Evolutionary conservation across 495 filamentous ascomycete genomes (phyloP), one percentile per base, ranked within the genome.

Genomic region (Penicillium arizonense): DNA sequence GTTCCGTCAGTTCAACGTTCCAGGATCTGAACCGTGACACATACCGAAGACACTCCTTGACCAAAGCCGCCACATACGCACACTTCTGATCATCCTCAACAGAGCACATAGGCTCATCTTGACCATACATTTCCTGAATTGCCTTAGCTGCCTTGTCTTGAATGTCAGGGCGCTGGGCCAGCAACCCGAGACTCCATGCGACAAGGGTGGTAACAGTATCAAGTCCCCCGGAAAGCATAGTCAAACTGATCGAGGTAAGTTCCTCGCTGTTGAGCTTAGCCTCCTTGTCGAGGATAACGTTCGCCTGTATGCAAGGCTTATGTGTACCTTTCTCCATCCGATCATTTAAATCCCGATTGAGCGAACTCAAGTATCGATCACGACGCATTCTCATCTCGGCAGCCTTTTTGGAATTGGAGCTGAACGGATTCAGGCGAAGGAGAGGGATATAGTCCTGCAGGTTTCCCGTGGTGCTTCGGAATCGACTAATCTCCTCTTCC

Each of bases 401-500:
- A 5, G 82, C 82, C 51, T 76, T 78, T 32, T 65, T 63, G 0
- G 77, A 76, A 5, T 74, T 78, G 16, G 62, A 59, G 50, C 62
- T 85, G 48, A 83, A 76, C 0, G 83, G 82, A 51, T 83, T 82
- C 12, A 85, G 57, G 1, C 82, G 72, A 30, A 87, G 58, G 0
- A 86, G 58, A 13, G 83, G 82, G 10, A 87, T 79, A 53, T 86
- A 86, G 48, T 87, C 83, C 58, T 86, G 83, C 18, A 82, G 53
- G 47, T 86, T 86, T 12, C 82, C 81, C 0, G 82, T 82, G 11
- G 82, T 86, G 33, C 76, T 82, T 24, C 82, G 70, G 46, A 85
- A 81, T 38, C 70, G 75, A 61, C 77, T 80, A 37, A 86, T 78
- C 42, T 77, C 77, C 46, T 82, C 82, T 44, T 86, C 83, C 32